Conservation (phyloP, 2,329 filamentous ascomycete species). For the Pseudophaeomoniella oleicola region DNA sequence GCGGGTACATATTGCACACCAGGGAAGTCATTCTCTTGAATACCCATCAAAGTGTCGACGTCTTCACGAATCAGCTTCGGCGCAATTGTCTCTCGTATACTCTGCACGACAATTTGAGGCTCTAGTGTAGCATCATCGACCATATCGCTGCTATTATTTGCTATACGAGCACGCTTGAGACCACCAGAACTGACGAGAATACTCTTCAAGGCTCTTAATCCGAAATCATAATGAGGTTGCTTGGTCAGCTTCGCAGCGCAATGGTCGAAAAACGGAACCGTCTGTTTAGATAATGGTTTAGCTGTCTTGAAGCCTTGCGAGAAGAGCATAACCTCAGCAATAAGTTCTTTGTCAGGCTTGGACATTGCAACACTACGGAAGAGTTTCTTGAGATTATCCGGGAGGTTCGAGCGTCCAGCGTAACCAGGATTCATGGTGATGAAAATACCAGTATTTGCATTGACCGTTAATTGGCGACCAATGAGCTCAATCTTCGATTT, state of each 20-base stretch:
- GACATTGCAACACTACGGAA: conserved; percentile 99
- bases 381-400: conserved; percentile 97
- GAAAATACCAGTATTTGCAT: conserved; percentile 91
- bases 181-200: conserved; percentile 96
- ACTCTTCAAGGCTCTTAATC: conserved; percentile 92
- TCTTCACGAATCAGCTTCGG: conserved; percentile 91
- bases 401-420: conserved; percentile 90
- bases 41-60: conserved; percentile 71
- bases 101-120: conserved; percentile 96
- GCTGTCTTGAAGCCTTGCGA: conserved; percentile 97
- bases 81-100: conserved; percentile 93
- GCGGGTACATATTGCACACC: conserved; percentile 87
- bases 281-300: conserved; percentile 84
- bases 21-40: conserved; percentile 79
- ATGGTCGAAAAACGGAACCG: conserved; percentile 94
- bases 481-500: conserved; percentile 88
- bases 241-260: conserved; percentile 73
- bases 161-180: conserved; percentile 74
- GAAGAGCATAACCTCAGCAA: conserved; percentile 99
- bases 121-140: conserved; percentile 48
- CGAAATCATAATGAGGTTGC: conserved; percentile 98
- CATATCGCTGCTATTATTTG: conserved; percentile 17
- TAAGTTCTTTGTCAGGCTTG: conserved; percentile 97
- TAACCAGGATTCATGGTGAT: conserved; percentile 99
- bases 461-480: conserved; percentile 77